Base-by-base conservation (phyloP, 768 basidiomycete species). In the Trametes elegans region DNA sequence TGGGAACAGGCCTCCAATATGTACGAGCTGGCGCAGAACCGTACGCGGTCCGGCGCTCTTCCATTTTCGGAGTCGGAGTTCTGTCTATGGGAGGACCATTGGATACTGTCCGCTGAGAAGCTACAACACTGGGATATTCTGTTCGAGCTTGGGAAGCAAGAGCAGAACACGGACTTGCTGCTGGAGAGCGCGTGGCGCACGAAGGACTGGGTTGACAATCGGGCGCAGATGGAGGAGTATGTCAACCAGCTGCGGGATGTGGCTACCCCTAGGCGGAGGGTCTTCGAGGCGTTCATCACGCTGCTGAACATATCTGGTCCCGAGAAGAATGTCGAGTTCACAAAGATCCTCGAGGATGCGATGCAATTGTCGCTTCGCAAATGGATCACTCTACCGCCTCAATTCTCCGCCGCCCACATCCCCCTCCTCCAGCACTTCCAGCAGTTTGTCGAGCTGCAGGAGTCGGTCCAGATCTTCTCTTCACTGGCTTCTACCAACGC, bases 81-180 rank as follows among this genome's bases (percentile, higher is more conserved):
- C 69, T 93, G 90, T 64, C 76, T 99, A 18, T 99, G 97, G 97
- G 97, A 99, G 65, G 97, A 99, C 68, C 97, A 99, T 69, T 99
- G 97, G 96, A 90, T 99, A 55, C 74, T 95, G 7, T 81, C 94
- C 1, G 88, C 93, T 0, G 92, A 96, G 73, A 99, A 99, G 70
- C 76, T 99, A 16, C 97, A 98, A 67, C 90, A 97, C 58, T 99
- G 97, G 97, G 97, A 99, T 55, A 82, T 89, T 19, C 79, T 99
- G 4, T 83, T 90, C 59, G 97, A 99, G 48, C 81, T 99, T 18
- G 93, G 93, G 1, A 85, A 85, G 61, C 83, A 77, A 51, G 96
- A 98, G 70, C 84, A 83, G 24, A 97, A 98, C 64, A 84, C 92
- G 53, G 97, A 99, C 65, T 74, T 99, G 36, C 78, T 92, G 66